Base-by-base conservation (phyloP, 257 asterid genomes). In the Haberlea rhodopensis region DNA sequence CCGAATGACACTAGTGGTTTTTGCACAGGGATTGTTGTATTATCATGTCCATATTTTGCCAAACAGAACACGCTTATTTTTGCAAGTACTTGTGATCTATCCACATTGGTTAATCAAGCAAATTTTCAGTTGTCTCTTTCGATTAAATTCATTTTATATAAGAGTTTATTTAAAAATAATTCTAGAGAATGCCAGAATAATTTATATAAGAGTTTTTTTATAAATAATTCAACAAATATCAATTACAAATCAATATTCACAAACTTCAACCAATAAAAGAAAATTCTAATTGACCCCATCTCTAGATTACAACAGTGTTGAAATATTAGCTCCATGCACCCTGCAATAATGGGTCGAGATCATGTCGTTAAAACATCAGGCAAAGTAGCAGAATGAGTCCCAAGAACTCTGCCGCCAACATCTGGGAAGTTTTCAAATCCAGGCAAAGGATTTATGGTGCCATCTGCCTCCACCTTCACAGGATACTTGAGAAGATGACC, bases 331-430 rank as follows among this genome's bases (percentile, higher is more conserved):
- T 40, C 49, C 49, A 40, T 15, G 46, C 46, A 11, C 5, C 46
- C n/a, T 1, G 5, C 46, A 37, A 9, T n/a, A 5, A 37, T 37
- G 46, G 46, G 46, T 37, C 49, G 49, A 13, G 13, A 5, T 52
- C 72, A 91, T n/a, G 95, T 91, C 6, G 97, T 91, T 67, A 91
- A 80, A 70, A 95, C 97, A 76, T 91, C 96, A 8, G 98, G 98
- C 43, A 91, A 77, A 37, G 75, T 81, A 16, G 85, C 78, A 1
- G 87, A 13, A 40, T 40, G 90, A 45, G 91, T 89, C 37, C 95
- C 95, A 6, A 84, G 49, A 8, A 82, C 76, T 64, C 79, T 80
- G 13, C 95, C 95, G 20, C 95, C 95, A 62, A 84, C 86, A 51
- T 86, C 95, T 0, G 91, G 95, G 37, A 86, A 86, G 3, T 73